These are phyloP conservation scores for Metschnikowia borealis DNA, from an alignment of 805 yeast genomes.

Conservation along the genomic window DNA sequence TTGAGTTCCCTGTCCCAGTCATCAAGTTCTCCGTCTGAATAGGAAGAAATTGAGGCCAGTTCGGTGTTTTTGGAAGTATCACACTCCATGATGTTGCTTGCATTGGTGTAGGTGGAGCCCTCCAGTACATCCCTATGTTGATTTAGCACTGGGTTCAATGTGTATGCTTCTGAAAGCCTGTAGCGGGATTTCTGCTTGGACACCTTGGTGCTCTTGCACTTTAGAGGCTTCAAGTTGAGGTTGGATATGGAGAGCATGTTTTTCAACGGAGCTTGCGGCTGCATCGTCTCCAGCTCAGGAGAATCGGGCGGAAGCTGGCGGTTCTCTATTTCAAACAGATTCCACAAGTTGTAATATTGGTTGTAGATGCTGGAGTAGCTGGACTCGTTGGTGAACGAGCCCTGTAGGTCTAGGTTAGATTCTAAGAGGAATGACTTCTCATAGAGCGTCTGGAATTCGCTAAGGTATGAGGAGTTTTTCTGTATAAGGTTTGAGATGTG, in stretches of 20 bases:
- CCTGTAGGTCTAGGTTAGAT: constrained; percentile 29
- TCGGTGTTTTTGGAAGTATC: not conserved
- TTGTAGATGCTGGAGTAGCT: constrained; percentile 25
- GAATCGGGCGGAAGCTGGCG: not conserved
- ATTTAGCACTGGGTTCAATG: constrained; percentile 31
- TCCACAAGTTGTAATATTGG: constrained; percentile 27
- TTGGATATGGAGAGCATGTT: constrained; percentile 32
- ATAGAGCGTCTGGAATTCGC: constrained; percentile 27
- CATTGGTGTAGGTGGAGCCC: constrained; percentile 12
- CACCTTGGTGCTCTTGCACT: constrained; percentile 29
- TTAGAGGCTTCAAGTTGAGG: constrained; percentile 38
- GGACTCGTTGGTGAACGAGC: constrained; percentile 28
- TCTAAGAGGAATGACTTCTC: constrained; percentile 34
- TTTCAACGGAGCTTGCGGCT: not conserved
- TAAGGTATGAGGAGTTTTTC: constrained; percentile 22
- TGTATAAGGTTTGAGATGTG: constrained; percentile 21
- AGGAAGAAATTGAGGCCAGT: constrained; percentile 2
- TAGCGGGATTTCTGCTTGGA: constrained; percentile 40
- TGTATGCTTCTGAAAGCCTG: constrained; percentile 36
- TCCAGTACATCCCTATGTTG: constrained; percentile 13
- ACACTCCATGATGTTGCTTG: constrained; percentile 14
- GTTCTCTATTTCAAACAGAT: constrained; percentile 14
- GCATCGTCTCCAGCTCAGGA: not conserved
- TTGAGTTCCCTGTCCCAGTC: not conserved
- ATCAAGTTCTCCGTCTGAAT: not conserved